These are phyloP conservation scores for Pelargonium cotyledonis DNA, from an alignment of 441 rosid genomes.

Conservation along the genomic window DNA sequence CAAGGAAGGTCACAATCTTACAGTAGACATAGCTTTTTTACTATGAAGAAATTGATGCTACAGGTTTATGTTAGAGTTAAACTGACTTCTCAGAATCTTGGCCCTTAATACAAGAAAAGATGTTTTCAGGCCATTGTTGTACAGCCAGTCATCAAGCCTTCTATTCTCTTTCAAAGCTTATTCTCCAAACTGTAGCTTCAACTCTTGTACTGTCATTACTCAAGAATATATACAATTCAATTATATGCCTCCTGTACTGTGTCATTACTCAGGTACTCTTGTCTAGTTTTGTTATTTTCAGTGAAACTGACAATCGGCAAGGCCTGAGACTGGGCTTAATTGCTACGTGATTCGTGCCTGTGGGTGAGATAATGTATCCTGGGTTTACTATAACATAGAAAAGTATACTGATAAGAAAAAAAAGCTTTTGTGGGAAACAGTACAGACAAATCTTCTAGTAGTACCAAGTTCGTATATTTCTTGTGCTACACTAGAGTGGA, in stretches of 20 bases:
- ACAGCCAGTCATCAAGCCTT: slow-evolving; percentile 22
- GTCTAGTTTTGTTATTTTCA: too few species aligned
- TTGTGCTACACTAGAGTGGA: too few species aligned
- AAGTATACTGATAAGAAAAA: too few species aligned
- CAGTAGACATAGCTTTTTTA: slow-evolving; percentile 2
- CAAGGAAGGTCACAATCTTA: slow-evolving; percentile 20
- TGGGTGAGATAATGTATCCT: too few species aligned
- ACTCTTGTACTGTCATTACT: not conserved
- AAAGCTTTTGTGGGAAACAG: too few species aligned
- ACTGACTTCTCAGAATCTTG: slow-evolving; percentile 14
- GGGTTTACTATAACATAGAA: too few species aligned
- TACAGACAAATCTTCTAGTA: too few species aligned
- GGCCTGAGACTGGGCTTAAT: too few species aligned
- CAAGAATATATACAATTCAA: slow-evolving; percentile 7
- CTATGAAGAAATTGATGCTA: slow-evolving; percentile 16
- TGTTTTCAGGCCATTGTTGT: slow-evolving; percentile 29
- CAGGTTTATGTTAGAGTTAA: slow-evolving; percentile 13
- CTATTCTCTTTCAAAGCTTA: not conserved
- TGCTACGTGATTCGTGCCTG: too few species aligned
- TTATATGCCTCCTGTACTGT: not conserved
- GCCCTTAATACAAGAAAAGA: slow-evolving; percentile 19
- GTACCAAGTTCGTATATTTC: too few species aligned
- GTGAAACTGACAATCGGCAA: too few species aligned
- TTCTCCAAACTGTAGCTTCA: slow-evolving; percentile 3
- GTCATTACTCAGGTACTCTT: too few species aligned